phyloP scores from a whole-genome alignment of 345 rosid species.

The Hevea brasiliensis region DNA sequence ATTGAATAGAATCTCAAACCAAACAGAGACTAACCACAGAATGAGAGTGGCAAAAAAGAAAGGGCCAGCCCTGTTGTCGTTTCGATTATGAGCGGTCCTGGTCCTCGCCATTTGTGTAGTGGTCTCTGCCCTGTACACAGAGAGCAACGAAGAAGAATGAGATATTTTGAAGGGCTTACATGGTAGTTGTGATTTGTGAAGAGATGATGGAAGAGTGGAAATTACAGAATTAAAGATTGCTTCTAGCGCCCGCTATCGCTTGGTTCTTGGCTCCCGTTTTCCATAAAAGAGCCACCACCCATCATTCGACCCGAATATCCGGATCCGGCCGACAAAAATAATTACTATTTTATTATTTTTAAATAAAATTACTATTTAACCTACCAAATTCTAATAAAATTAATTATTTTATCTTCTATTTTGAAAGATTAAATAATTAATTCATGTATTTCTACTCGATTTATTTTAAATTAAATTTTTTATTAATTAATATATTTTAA shows the following conservation, averaged over 20 bases:
- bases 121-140: neutral
- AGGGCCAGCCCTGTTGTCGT: conserved; percentile 36
- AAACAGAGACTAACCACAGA: conserved; percentile 74
- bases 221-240: neutral
- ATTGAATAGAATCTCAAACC: conserved; percentile 74
- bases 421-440: too few relatives aligned
- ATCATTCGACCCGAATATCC: neutral
- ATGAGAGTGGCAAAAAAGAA: conserved; percentile 86
- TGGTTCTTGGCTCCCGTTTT: too few relatives aligned
- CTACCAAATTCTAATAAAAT: too few relatives aligned
- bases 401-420: too few relatives aligned
- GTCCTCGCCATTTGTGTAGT: conserved; percentile 31
- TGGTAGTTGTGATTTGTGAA: neutral
- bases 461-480: too few relatives aligned
- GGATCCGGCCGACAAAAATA: neutral
- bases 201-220: too few relatives aligned
- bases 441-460: too few relatives aligned
- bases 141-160: neutral
- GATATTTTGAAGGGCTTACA: neutral
- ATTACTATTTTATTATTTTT: too few relatives aligned
- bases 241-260: neutral
- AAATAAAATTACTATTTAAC: too few relatives aligned
- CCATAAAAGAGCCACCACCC: too few relatives aligned
- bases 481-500: too few relatives aligned
- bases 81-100: conserved; percentile 14